Evolutionary conservation across 345 rosid genomes (phyloP).

Genomic region (Brassica nigra): DNA sequence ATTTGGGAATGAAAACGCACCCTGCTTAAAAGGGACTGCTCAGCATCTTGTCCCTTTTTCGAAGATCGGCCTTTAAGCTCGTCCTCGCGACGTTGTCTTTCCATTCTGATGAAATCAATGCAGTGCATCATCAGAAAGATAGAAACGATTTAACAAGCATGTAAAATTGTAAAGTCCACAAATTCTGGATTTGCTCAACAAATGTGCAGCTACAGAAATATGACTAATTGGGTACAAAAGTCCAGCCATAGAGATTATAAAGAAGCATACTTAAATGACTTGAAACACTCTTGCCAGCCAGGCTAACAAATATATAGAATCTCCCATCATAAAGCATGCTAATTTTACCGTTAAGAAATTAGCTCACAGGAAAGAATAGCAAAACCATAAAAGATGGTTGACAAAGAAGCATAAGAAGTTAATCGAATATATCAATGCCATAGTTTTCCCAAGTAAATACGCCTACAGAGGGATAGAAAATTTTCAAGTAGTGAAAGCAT

Average conservation of each 20-base stretch:
- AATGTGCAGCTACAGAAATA: slow-evolving; percentile 9
- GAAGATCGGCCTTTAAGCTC: slow-evolving; percentile 84
- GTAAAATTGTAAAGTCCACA: background rate
- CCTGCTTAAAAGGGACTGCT: slow-evolving; percentile 79
- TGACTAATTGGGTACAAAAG: slow-evolving; percentile 17
- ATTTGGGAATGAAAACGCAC: slow-evolving; percentile 43
- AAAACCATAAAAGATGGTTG: slow-evolving; percentile 9
- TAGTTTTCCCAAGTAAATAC: slow-evolving; percentile 2
- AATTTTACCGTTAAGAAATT: background rate
- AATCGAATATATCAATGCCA: background rate
- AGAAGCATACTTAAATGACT: background rate
- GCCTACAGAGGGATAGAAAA: background rate
- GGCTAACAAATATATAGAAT: slow-evolving; percentile 3
- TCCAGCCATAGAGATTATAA: background rate
- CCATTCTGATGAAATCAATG: slow-evolving; percentile 62
- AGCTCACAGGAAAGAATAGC: background rate
- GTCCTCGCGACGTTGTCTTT: slow-evolving; percentile 96
- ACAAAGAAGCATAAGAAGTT: slow-evolving; percentile 5
- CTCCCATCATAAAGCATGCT: background rate
- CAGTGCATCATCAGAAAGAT: background rate
- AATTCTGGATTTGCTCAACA: background rate
- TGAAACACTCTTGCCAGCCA: slow-evolving; percentile 5
- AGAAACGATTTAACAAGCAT: background rate
- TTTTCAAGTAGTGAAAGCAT: background rate
- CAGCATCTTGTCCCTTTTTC: slow-evolving; percentile 79